Conservation (phyloP, 164 flowering plant species). For the Aristolochia contorta region DNA sequence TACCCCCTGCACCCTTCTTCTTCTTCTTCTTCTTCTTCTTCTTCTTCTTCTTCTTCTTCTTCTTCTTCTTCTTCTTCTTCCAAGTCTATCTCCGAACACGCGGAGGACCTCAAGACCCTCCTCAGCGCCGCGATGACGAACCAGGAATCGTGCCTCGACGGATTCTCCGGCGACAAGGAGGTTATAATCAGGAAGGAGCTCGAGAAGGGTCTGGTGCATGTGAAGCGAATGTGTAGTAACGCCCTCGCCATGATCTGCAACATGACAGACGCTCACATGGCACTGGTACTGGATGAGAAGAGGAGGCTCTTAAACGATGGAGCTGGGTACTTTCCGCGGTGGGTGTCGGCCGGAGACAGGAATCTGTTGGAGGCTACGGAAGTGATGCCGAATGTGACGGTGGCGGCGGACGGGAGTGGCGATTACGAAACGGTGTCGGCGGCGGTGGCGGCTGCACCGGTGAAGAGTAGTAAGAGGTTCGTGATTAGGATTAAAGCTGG, state of each 20-base stretch:
- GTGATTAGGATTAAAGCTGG: conserved; percentile 35
- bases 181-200: background rate
- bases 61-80: too few relatives aligned
- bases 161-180: background rate
- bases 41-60: too few relatives aligned
- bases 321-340: background rate
- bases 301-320: background rate
- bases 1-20: conserved; percentile 57
- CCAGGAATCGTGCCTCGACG: conserved; percentile 24
- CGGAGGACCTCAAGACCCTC: conserved; percentile 52
- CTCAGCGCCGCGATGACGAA: conserved; percentile 73
- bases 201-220: background rate
- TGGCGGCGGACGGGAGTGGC: conserved; percentile 88
- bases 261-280: background rate
- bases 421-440: conserved; percentile 46
- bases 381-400: conserved; percentile 29
- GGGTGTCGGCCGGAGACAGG: conserved; percentile 1
- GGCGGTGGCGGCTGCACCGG: conserved; percentile 76
- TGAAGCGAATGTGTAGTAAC: conserved; percentile 2
- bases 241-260: conserved; percentile 4
- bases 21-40: too few relatives aligned
- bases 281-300: background rate
- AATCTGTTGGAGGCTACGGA: background rate
- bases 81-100: conserved; percentile 25
- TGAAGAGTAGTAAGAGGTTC: conserved; percentile 44